Evolutionary conservation across 306 rosid species (phyloP), one percentile per base, ranked within the genome.

Genomic region (Abrus pulchellus): DNA sequence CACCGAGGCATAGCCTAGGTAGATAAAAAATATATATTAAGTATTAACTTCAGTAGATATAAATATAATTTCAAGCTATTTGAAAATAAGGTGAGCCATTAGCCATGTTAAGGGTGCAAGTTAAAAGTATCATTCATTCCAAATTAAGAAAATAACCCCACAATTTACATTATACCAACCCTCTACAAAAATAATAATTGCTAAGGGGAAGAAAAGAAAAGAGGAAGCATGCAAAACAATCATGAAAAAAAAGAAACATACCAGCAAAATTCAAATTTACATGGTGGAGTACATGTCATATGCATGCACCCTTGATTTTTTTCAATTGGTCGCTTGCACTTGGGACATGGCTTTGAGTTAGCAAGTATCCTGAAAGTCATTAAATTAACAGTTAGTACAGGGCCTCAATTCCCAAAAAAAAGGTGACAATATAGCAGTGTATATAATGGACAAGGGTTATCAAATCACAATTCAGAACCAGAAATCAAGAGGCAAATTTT

Each of bases 201-300:
- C 53, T 28, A 50, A 12, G 11, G 33, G 41, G 13, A 12, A 44
- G 6, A 56, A 5, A 32, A 9, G 75, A 62, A 44, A 11, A 68
- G 10, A 28, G 60, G 59, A 74, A 45, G 54, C 11, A 1, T 60
- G 36, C 34, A 9, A 73, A 50, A 66, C 62, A 41, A 74, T 74
- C 2, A 33, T 14, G 47, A 2, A 10, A 1, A 12, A 41, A 33
- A 33, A 47, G 29, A 13, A 20, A 9, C 84, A 74, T 78, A 88
- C 98, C 98, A 94, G 88, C 98, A 94, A 84, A 92, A 94, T 76
- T 94, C 94, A 75, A 89, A 89, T 85, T 82, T 89, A 79, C 98
- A 94, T 30, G 98, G 98, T 13, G 92, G 91, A 7, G 91, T 88
- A 74, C 98, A 94, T 34, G 90, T 90, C 95, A 94, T 94, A 84